Conservation (phyloP, 2,329 filamentous ascomycete genomes). For the Magnaporthiopsis poae region DNA sequence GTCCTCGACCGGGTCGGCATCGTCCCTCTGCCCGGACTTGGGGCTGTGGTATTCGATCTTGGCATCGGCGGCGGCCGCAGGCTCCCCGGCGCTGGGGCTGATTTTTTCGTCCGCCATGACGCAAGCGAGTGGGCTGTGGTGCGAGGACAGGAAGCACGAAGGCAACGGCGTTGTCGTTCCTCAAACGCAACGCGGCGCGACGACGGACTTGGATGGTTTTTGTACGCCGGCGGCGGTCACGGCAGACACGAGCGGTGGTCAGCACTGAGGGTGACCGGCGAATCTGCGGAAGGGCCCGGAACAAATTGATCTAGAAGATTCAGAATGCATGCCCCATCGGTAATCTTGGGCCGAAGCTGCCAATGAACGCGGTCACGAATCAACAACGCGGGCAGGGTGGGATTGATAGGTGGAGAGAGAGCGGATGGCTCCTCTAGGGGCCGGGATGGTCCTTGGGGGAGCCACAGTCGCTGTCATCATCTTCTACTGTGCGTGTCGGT, state of each 20-base stretch:
- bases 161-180: not conserved
- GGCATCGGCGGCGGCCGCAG: constrained; percentile 8
- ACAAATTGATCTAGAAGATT: not conserved
- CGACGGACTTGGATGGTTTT: not conserved
- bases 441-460: not conserved
- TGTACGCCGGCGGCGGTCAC: not conserved
- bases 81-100: not conserved
- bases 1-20: constrained; percentile 6
- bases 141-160: not conserved
- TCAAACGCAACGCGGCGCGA: not conserved
- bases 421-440: not conserved
- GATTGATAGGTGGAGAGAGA: not conserved
- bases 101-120: constrained; percentile 3
- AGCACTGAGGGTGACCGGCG: not conserved
- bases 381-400: not conserved
- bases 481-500: not conserved
- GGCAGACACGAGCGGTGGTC: not conserved
- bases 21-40: constrained; percentile 7
- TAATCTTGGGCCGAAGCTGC: not conserved
- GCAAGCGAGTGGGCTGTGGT: not conserved
- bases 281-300: not conserved
- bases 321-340: not conserved
- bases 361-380: not conserved
- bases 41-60: constrained; percentile 12
- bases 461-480: not conserved